These are phyloP conservation scores for Scenedesmus sp. DNA, from an alignment of 163 green algal species.

Conservation along the genomic window DNA sequence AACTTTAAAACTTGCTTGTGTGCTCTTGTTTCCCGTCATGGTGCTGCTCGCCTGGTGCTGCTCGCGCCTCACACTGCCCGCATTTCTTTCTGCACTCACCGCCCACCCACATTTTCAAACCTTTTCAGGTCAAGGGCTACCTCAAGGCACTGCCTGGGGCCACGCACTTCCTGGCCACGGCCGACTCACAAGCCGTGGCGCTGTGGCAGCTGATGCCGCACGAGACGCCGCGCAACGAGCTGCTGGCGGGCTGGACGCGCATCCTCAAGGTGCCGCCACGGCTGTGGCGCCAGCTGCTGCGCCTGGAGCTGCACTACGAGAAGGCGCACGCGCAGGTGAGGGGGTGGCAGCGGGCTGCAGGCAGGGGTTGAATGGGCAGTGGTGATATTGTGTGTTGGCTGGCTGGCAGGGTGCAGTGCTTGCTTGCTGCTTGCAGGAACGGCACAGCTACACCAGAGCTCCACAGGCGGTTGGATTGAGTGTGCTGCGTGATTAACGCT, in stretches of 20 bases:
- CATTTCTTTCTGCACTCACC: neutral
- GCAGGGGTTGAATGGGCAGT: neutral
- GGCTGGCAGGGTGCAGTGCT: neutral
- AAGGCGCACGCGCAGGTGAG: conserved; percentile 24
- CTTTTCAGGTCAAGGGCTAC: conserved; percentile 46
- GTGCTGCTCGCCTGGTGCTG: no score
- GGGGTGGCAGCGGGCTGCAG: neutral
- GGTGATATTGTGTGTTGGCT: neutral
- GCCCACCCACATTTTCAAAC: neutral
- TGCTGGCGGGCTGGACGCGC: conserved; percentile 47
- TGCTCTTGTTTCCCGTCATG: no score
- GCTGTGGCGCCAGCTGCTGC: conserved; percentile 43
- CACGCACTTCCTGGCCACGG: conserved; percentile 50
- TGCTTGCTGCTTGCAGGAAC: no score
- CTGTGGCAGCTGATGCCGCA: conserved; percentile 58
- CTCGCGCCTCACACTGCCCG: no score
- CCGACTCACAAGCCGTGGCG: conserved; percentile 44
- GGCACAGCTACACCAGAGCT: neutral
- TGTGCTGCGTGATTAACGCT: neutral
- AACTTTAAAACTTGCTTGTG: no score
- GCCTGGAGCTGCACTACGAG: conserved; percentile 55
- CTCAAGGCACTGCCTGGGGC: conserved; percentile 47
- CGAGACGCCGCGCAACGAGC: conserved; percentile 54
- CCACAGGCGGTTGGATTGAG: neutral
- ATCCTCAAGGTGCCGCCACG: conserved; percentile 42